These are phyloP conservation scores for Jatropha multifida DNA, from an alignment of 441 rosid genomes.

Conservation along the genomic window DNA sequence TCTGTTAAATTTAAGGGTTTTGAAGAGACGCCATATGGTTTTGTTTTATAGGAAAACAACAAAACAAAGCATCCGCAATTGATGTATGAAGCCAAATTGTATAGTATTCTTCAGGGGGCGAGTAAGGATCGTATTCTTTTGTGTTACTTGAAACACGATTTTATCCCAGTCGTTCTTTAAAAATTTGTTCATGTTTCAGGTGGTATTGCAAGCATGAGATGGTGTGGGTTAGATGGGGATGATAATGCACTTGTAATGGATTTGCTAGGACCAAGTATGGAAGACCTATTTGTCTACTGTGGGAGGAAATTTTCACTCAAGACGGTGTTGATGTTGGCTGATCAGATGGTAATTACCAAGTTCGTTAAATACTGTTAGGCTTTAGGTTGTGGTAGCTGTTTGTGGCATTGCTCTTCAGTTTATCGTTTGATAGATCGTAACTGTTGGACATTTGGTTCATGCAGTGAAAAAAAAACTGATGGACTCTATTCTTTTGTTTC, in stretches of 20 bases:
- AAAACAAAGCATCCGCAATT: slow-evolving; percentile 88
- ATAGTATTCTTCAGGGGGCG: slow-evolving; percentile 89
- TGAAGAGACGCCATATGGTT: neutral
- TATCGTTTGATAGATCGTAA: neutral
- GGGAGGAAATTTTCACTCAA: slow-evolving; percentile 56
- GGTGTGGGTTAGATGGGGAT: slow-evolving; percentile 92
- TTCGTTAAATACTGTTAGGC: neutral
- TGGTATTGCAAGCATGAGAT: slow-evolving; percentile 78
- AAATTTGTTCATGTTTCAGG: slow-evolving; percentile 41
- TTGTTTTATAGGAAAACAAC: slow-evolving; percentile 54
- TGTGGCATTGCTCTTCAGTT: neutral
- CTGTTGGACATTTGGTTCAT: neutral
- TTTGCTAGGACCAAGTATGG: slow-evolving; percentile 91
- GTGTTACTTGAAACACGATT: neutral
- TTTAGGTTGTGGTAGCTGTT: neutral
- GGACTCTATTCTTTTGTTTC: neutral
- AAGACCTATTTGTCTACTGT: slow-evolving; percentile 69
- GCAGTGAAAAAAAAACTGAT: neutral
- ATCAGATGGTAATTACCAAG: slow-evolving; percentile 45
- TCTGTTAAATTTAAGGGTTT: neutral
- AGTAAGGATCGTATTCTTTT: slow-evolving; percentile 37
- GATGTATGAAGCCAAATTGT: slow-evolving; percentile 83
- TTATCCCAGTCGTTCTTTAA: neutral
- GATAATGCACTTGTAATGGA: slow-evolving; percentile 90
- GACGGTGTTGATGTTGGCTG: slow-evolving; percentile 59